Evolutionary conservation across 306 rosid genomes (phyloP).

Genomic region (Astragalus membranaceus): DNA sequence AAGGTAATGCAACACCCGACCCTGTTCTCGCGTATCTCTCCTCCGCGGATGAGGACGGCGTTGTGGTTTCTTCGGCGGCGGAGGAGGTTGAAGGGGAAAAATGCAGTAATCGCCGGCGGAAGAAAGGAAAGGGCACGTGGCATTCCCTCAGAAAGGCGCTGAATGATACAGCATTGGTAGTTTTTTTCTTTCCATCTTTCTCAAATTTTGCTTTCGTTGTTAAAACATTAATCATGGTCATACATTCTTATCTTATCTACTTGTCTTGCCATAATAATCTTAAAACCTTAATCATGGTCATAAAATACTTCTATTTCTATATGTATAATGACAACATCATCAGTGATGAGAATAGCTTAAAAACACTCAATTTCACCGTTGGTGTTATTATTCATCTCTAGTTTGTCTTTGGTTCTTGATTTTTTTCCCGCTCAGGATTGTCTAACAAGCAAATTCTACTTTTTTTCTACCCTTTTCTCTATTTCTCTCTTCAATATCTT

Average conservation of each 20-base stretch:
- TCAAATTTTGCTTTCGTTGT: not conserved
- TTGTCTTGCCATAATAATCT: too few species aligned
- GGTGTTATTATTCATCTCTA: too few species aligned
- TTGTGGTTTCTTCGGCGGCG: not conserved
- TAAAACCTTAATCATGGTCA: too few species aligned
- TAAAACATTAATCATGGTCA: not conserved
- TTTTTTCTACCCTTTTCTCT: too few species aligned
- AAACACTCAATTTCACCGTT: not conserved
- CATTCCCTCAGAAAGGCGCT: not conserved
- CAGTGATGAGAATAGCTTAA: too few species aligned
- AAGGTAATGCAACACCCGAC: not conserved
- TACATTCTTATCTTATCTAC: too few species aligned
- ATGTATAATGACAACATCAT: too few species aligned
- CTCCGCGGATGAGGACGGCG: not conserved
- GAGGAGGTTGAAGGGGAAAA: not conserved
- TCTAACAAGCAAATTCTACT: too few species aligned
- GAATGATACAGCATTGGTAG: conserved; percentile 11
- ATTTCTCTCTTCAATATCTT: too few species aligned
- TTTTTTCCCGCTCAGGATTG: too few species aligned
- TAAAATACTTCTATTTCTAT: too few species aligned
- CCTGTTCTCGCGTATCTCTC: conserved; percentile 9
- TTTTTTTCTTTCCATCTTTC: not conserved
- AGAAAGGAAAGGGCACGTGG: not conserved
- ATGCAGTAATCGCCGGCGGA: not conserved
- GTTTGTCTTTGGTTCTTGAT: too few species aligned